Conservation (phyloP, 1,139 yeast species). For the Scheffersomyces segobiensis region DNA sequence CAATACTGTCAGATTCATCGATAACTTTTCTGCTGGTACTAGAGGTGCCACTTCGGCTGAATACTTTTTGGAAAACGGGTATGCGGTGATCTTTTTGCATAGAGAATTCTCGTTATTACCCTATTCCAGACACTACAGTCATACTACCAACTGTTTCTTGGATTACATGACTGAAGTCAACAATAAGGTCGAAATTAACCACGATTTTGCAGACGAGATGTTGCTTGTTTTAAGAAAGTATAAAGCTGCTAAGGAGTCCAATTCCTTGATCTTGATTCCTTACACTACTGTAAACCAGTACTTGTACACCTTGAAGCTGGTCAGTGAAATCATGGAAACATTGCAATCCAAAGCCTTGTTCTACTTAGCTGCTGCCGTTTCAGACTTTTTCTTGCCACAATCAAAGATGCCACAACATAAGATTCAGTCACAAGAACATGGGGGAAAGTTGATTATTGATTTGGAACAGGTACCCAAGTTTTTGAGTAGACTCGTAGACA, state of each 20-base stretch:
- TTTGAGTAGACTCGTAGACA: conserved; percentile 79
- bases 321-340: conserved; percentile 60
- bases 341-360: conserved; percentile 63
- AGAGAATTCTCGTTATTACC: conserved; percentile 92
- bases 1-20: conserved; percentile 94
- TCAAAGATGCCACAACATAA: conserved; percentile 89
- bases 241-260: conserved; percentile 56
- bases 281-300: conserved; percentile 96
- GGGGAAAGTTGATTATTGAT: conserved; percentile 76
- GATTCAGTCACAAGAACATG: conserved; percentile 77
- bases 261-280: conserved; percentile 69
- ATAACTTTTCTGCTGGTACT: conserved; percentile 96
- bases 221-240: conserved; percentile 66
- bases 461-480: conserved; percentile 97
- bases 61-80: conserved; percentile 78
- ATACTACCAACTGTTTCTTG: conserved; percentile 79
- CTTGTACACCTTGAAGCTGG: conserved; percentile 71
- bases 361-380: conserved; percentile 95
- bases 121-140: conserved; percentile 84
- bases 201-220: conserved; percentile 64
- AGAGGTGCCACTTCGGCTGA: conserved; percentile 97
- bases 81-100: conserved; percentile 89
- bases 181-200: conserved; percentile 58
- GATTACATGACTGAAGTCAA: conserved; percentile 70
- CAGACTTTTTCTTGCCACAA: conserved; percentile 90